Conservation (phyloP, 345 rosid species). For the Balakata baccata region DNA sequence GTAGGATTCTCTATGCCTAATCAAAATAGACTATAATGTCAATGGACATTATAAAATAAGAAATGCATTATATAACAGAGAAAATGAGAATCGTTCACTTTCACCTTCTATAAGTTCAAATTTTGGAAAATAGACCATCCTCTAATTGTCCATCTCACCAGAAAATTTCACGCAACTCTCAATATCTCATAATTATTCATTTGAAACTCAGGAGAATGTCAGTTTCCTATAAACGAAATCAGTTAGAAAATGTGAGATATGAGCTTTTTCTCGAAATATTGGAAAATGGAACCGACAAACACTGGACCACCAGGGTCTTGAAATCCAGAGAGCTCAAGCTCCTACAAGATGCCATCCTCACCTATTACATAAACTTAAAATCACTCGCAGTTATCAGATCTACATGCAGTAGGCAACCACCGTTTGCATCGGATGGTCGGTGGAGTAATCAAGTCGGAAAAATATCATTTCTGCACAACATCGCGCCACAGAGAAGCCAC, state of each 20-base stretch:
- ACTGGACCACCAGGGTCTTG: slow-evolving; percentile 96
- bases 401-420: too few species aligned
- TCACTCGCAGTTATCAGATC: slow-evolving; percentile 17
- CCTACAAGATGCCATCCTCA: slow-evolving; percentile 96
- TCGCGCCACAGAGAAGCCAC: too few species aligned
- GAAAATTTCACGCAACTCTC: too few species aligned
- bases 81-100: not conserved
- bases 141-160: too few species aligned
- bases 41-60: not conserved
- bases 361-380: slow-evolving; percentile 85
- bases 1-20: not conserved
- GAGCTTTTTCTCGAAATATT: not conserved
- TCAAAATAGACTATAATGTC: not conserved
- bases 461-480: too few species aligned
- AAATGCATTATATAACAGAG: not conserved
- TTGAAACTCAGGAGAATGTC: too few species aligned
- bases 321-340: slow-evolving; percentile 94
- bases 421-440: too few species aligned
- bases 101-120: not conserved
- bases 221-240: too few species aligned
- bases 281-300: slow-evolving; percentile 42
- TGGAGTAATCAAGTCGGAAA: too few species aligned
- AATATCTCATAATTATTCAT: too few species aligned
- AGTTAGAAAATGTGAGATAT: not conserved
- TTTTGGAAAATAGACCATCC: too few species aligned